phyloP scores from a whole-genome alignment of 495 filamentous ascomycete genomes.

The Bombardia bombarda region DNA sequence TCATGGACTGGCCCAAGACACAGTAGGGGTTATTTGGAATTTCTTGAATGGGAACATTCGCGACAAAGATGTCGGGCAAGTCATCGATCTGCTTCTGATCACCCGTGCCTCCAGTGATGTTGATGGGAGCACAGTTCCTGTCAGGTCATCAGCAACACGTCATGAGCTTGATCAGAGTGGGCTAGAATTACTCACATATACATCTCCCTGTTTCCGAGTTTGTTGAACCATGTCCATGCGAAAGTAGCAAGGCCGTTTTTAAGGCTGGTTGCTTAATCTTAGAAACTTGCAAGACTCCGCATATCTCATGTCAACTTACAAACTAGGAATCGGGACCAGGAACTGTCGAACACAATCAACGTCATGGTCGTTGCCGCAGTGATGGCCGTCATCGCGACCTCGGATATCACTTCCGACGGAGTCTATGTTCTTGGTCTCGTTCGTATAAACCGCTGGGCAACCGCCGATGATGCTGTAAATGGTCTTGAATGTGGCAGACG shows the following conservation, averaged over 20 bases:
- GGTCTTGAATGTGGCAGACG: conserved; percentile 58
- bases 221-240: conserved; percentile 88
- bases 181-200: conserved; percentile 51
- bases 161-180: too few relatives aligned
- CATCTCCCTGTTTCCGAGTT: conserved; percentile 76
- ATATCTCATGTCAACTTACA: neutral
- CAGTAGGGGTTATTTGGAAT: conserved; percentile 4
- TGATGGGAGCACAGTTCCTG: conserved; percentile 67
- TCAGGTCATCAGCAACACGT: neutral
- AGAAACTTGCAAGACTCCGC: too few relatives aligned
- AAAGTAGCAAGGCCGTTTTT: conserved; percentile 58
- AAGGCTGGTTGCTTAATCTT: conserved; percentile 20
- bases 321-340: conserved; percentile 45
- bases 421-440: conserved; percentile 35
- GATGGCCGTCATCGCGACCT: conserved; percentile 10
- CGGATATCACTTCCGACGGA: conserved; percentile 5
- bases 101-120: conserved; percentile 38
- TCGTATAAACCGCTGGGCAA: conserved; percentile 46
- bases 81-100: conserved; percentile 19
- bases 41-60: conserved; percentile 38
- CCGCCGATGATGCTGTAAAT: conserved; percentile 72
- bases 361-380: conserved; percentile 19
- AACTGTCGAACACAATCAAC: conserved; percentile 20
- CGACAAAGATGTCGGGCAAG: conserved; percentile 50
- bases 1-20: conserved; percentile 11